Base-by-base conservation (phyloP, 1,284 basidiomycete genomes). In the Cutaneotrichosporon arboriforme region DNA sequence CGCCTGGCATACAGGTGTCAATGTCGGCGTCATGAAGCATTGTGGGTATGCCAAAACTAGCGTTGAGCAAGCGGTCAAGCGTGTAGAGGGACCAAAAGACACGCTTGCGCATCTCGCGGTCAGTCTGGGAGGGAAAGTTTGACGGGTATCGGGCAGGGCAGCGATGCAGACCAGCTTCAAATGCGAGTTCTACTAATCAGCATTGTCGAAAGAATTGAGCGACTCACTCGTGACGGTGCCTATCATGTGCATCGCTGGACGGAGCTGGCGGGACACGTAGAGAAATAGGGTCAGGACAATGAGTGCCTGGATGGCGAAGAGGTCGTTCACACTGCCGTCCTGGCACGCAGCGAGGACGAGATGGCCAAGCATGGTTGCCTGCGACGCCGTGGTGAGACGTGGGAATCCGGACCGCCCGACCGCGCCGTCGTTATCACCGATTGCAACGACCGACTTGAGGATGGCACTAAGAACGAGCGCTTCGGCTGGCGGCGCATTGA, bases 21-120 rank as follows among this genome's bases (percentile, higher is more conserved):
- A 65, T 55, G 40, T 65, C 63, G 20, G 54, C 58, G 47, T 65
- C 61, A 35, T 55, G 59, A 22, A 65, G 37, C 57, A 60, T 60
- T 36, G 63, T 50, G 0, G 63, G 63, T 3, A 63, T 55, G 17
- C 61, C 61, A 39, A 65, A 65, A 21, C 61, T 60, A 18, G 61
- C 61, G 2, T 59, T 56, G 21, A 65, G 54, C 2, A 65, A 47
- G 4, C 63, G 49, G 37, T 65, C 63, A 8, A 65, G 56, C 4
- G 53, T 44, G 38, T 63, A 65, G 15, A 61, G 43, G 3, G 63
- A 61, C 55, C 58, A 61, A 49, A 65, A 63, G 10, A 65, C 59
- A 12, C 63, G 52, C 53, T 63, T 63, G 15, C 63, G 59, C 18
- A 65, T 52, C 17, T 62, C 55, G 15, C 63, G 36, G 21, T 58